Evolutionary conservation across 163 green algal species (phyloP).

Genomic region (Scenedesmus sp.): DNA sequence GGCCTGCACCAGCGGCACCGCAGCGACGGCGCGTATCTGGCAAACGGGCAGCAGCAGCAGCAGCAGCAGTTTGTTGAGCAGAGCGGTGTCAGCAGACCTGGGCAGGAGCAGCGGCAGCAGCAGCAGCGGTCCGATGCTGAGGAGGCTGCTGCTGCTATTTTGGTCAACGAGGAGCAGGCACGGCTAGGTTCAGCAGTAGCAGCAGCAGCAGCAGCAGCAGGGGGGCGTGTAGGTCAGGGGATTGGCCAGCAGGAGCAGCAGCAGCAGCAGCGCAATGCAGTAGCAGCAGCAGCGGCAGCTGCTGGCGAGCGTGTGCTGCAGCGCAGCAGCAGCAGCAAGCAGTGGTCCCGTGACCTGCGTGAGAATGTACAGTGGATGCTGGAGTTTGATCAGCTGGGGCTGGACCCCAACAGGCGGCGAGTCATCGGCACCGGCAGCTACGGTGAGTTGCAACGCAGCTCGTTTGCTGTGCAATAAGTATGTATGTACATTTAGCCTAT

Average conservation of each 20-base stretch:
- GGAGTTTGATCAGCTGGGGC: not conserved
- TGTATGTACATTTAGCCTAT: no score
- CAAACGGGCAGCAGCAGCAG: constrained; percentile 20
- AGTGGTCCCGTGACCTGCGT: constrained; percentile 22
- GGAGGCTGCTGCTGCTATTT: not conserved
- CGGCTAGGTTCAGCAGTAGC: not conserved
- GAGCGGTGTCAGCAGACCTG: not conserved
- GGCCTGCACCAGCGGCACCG: not conserved
- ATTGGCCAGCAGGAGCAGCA: constrained; percentile 14
- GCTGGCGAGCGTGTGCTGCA: not conserved
- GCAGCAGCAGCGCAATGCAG: constrained; percentile 8
- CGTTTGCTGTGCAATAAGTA: no score
- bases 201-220: constrained; percentile 35
- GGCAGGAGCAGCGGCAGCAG: constrained; percentile 23
- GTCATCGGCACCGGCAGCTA: constrained; percentile 33
- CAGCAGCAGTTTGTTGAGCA: not conserved
- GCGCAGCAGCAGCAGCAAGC: constrained; percentile 31
- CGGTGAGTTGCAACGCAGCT: not conserved
- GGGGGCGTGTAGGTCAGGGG: no score
- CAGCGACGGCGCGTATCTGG: not conserved
- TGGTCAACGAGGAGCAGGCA: not conserved
- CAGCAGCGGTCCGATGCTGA: constrained; percentile 11
- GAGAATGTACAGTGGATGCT: not conserved
- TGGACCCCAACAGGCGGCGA: constrained; percentile 7
- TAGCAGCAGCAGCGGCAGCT: not conserved